These are phyloP conservation scores for Lactarius hatsudake DNA, from an alignment of 768 basidiomycete genomes.

Conservation along the genomic window DNA sequence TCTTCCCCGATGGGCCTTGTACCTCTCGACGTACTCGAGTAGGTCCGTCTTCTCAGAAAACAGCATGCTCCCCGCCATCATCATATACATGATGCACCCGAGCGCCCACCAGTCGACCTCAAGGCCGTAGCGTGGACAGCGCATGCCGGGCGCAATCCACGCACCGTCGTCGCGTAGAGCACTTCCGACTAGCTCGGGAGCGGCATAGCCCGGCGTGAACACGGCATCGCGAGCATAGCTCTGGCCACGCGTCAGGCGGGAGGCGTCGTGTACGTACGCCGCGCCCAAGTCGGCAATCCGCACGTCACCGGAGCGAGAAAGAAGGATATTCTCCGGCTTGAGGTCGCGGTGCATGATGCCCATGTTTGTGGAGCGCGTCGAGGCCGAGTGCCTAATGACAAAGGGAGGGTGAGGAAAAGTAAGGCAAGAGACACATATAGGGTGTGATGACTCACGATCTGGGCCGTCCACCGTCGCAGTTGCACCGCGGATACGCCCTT, in stretches of 20 bases:
- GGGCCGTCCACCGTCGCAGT: conserved; percentile 25
- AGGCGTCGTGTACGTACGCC: conserved; percentile 22
- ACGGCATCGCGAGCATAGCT: conserved; percentile 23
- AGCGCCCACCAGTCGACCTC: conserved; percentile 29
- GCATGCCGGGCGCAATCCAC: conserved; percentile 18
- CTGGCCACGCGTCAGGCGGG: conserved; percentile 21
- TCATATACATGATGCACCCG: conserved; percentile 27
- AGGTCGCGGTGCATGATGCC: conserved; percentile 29
- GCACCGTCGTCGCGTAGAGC: conserved; percentile 19
- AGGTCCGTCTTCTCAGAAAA: conserved; percentile 25
- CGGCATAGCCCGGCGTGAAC: conserved; percentile 26
- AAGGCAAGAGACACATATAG: not conserved
- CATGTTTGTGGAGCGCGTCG: conserved; percentile 27
- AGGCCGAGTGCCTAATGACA: conserved; percentile 21
- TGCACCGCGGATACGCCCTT: conserved; percentile 15
- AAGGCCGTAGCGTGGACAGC: conserved; percentile 23
- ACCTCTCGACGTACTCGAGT: conserved; percentile 20
- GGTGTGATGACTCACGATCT: conserved; percentile 19
- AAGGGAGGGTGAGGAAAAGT: not conserved
- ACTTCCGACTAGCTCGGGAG: conserved; percentile 24
- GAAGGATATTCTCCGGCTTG: conserved; percentile 29
- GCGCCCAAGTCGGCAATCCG: conserved; percentile 27
- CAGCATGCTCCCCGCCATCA: conserved; percentile 24
- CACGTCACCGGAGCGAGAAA: conserved; percentile 25
- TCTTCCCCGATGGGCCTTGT: conserved; percentile 16